phyloP scores from a whole-genome alignment of 805 yeast species.

The Ascoidea tarda region DNA sequence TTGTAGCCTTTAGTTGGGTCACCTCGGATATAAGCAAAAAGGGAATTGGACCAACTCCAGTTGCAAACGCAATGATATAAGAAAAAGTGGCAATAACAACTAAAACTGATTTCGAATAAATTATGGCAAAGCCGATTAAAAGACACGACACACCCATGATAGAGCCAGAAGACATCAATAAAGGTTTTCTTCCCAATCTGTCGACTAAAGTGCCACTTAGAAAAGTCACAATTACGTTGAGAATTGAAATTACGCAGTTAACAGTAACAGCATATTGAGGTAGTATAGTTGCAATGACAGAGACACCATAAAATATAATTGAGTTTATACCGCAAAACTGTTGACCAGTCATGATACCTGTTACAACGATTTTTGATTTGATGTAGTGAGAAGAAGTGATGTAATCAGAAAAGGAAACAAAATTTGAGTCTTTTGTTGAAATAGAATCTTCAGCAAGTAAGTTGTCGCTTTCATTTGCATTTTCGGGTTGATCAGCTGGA shows the following conservation, averaged over 20 bases:
- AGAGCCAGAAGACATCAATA: constrained; percentile 49
- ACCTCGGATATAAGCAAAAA: constrained; percentile 79
- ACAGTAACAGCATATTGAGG: constrained; percentile 61
- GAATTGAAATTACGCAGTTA: constrained; percentile 62
- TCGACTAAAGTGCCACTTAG: constrained; percentile 69
- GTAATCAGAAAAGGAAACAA: constrained; percentile 26
- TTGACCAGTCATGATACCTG: constrained; percentile 68
- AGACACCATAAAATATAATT: constrained; percentile 86
- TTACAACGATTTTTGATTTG: constrained; percentile 49
- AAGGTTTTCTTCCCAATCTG: constrained; percentile 56
- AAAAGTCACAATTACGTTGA: constrained; percentile 65
- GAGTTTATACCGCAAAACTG: constrained; percentile 91
- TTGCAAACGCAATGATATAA: constrained; percentile 77
- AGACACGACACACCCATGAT: constrained; percentile 57
- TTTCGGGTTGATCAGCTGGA: no score
- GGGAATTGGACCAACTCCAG: constrained; percentile 94
- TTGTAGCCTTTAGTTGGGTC: constrained; percentile 68
- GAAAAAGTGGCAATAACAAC: constrained; percentile 52
- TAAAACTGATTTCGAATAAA: constrained; percentile 27
- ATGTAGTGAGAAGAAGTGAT: constrained; percentile 34
- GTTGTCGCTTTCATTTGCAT: not conserved
- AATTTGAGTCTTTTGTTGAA: not conserved
- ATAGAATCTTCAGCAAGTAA: not conserved
- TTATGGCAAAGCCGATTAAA: constrained; percentile 53
- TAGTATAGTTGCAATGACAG: constrained; percentile 55